These are phyloP conservation scores for Pyracantha coccinea DNA, from an alignment of 331 rosid species.

Conservation along the genomic window DNA sequence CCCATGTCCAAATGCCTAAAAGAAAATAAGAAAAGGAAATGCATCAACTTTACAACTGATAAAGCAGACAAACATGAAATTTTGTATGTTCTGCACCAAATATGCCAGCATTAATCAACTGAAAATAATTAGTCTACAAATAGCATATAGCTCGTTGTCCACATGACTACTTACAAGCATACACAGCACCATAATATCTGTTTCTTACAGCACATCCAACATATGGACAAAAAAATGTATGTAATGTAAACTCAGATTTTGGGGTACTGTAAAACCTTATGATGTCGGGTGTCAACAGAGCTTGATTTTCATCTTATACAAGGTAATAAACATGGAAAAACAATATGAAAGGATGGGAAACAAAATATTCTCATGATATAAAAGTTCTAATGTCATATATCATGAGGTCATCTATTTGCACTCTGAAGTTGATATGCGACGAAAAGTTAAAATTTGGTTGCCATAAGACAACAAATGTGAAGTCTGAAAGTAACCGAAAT, in stretches of 20 bases:
- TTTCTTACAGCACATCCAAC: neutral
- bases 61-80: neutral
- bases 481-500: neutral
- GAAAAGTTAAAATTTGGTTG: neutral
- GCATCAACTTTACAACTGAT: neutral
- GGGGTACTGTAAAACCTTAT: neutral
- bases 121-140: neutral
- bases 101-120: neutral
- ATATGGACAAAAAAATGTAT: neutral
- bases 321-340: neutral
- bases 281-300: neutral
- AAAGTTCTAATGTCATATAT: neutral
- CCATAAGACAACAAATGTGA: neutral
- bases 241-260: neutral
- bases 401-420: neutral
- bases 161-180: neutral
- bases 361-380: neutral
- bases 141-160: neutral
- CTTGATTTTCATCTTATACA: neutral
- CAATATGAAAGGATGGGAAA: neutral
- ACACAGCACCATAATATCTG: neutral
- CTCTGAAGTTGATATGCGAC: too few species aligned
- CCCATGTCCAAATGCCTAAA: constrained; percentile 37
- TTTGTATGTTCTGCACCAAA: neutral
- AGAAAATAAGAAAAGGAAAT: neutral